Percentiles rank a stretch among this genome's conserved stretches.
Conservation (phyloP, 176 grass and related monocot species). For the Lolium rigidum region DNA sequence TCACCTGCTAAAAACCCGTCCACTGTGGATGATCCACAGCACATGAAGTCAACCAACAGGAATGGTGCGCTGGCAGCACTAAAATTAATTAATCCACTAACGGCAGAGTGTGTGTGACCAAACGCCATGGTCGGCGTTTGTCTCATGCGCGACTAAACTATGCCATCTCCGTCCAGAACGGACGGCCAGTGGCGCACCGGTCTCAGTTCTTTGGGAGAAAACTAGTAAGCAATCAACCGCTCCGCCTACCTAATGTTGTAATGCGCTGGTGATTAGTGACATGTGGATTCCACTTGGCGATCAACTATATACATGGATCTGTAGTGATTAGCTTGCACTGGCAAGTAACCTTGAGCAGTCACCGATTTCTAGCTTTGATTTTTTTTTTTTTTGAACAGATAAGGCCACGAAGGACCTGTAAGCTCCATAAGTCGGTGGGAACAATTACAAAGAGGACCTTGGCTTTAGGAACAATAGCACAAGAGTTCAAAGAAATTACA, state of each 20-base stretch:
- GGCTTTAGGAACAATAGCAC: too few relatives aligned
- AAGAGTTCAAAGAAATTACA: too few relatives aligned
- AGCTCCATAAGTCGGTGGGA: too few relatives aligned
- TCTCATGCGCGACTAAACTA: slow-evolving; percentile 31
- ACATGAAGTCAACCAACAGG: background rate
- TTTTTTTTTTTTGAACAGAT: too few relatives aligned
- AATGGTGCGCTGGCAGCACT: background rate
- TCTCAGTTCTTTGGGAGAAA: background rate
- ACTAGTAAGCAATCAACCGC: background rate
- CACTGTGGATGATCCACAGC: background rate
- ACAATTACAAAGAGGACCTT: too few relatives aligned
- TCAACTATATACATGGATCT: background rate
- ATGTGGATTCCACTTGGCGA: slow-evolving; percentile 29
- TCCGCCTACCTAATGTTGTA: slow-evolving; percentile 5
- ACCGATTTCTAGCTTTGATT: background rate
- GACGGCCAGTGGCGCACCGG: background rate
- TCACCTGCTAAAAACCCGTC: background rate
- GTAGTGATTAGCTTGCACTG: background rate
- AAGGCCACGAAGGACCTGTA: too few relatives aligned
- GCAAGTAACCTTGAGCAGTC: background rate
- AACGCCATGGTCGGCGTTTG: slow-evolving; percentile 32
- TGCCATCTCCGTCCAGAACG: slow-evolving; percentile 42
- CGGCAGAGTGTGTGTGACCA: background rate
- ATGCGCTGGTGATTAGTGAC: background rate
- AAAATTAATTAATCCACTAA: background rate